A percentile compares a stretch with the other conserved stretches of the same genome.
Conservation (phyloP, 352 stramenopile genomes). For the Phytophthora megakarya region DNA sequence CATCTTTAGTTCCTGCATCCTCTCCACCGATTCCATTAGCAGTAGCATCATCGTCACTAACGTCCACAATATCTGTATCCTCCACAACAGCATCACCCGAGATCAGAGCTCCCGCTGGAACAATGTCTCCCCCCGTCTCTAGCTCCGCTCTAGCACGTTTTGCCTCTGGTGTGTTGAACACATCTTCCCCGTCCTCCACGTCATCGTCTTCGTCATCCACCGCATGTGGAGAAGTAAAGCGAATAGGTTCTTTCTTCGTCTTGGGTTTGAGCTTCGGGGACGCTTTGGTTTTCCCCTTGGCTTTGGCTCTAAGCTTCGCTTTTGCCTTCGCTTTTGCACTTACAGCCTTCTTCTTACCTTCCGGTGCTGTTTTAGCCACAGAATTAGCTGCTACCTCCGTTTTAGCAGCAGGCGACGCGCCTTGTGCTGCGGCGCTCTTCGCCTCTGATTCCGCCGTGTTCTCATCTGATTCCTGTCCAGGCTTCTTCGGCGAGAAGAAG, state of each 20-base stretch:
- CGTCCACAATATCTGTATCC: slow-evolving; percentile 21
- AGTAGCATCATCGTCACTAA: slow-evolving; percentile 14
- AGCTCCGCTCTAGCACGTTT: slow-evolving; percentile 35
- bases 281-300: slow-evolving; percentile 25
- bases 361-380: slow-evolving; percentile 10
- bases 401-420: slow-evolving; percentile 11
- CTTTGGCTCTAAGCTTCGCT: slow-evolving; percentile 30
- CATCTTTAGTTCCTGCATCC: not conserved
- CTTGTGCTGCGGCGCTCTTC: slow-evolving; percentile 17
- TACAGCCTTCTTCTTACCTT: slow-evolving; percentile 11
- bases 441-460: slow-evolving; percentile 11
- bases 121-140: slow-evolving; percentile 23
- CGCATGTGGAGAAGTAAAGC: slow-evolving; percentile 45
- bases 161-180: slow-evolving; percentile 36
- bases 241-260: slow-evolving; percentile 20
- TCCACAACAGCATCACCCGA: slow-evolving; percentile 27
- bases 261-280: slow-evolving; percentile 25
- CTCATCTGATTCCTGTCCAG: slow-evolving; percentile 23
- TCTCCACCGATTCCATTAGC: not conserved
- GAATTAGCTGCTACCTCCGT: slow-evolving; percentile 14
- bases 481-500: slow-evolving; percentile 76
- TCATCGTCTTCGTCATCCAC: slow-evolving; percentile 28
- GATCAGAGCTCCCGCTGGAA: slow-evolving; percentile 30
- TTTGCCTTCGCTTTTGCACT: slow-evolving; percentile 19
- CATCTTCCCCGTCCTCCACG: slow-evolving; percentile 31